phyloP scores from a whole-genome alignment of 371 early-diverging fungal genomes.

The Blastocladiella emersonii region DNA sequence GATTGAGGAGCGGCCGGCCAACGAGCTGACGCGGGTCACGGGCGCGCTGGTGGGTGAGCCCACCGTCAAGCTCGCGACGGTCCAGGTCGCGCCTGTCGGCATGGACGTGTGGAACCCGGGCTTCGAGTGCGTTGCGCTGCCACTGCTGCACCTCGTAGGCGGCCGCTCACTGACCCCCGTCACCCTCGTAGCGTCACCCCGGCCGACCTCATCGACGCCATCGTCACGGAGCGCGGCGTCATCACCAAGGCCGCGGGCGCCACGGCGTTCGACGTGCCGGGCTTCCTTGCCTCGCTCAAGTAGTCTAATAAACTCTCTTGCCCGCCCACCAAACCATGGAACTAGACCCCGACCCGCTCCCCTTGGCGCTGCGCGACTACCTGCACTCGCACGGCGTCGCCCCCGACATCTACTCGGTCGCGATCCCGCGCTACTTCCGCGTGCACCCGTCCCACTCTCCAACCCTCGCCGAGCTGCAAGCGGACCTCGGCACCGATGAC shows the following conservation, averaged over 20 bases:
- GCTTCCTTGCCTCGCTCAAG: slow-evolving; percentile 19
- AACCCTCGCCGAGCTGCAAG: neutral
- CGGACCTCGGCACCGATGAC: neutral
- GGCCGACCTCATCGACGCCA: slow-evolving; percentile 65
- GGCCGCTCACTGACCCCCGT: neutral
- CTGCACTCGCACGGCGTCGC: neutral
- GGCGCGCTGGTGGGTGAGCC: slow-evolving; percentile 34
- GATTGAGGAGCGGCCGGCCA: slow-evolving; percentile 69
- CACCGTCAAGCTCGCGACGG: slow-evolving; percentile 24
- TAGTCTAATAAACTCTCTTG: too few species aligned
- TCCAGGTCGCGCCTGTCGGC: slow-evolving; percentile 68
- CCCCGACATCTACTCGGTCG: neutral
- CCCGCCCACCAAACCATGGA: too few species aligned
- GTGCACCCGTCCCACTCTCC: neutral
- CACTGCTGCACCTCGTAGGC: too few species aligned
- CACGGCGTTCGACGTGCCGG: slow-evolving; percentile 40
- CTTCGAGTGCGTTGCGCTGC: slow-evolving; percentile 40
- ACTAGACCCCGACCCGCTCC: too few species aligned
- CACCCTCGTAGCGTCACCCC: slow-evolving; percentile 56
- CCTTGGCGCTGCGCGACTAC: neutral
- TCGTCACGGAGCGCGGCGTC: slow-evolving; percentile 88
- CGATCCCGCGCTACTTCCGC: neutral
- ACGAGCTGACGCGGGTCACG: slow-evolving; percentile 58
- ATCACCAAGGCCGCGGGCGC: slow-evolving; percentile 43
- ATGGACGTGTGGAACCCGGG: slow-evolving; percentile 90